Base-by-base conservation (phyloP, 495 filamentous ascomycete genomes). In the Jackrogersella minutella region DNA sequence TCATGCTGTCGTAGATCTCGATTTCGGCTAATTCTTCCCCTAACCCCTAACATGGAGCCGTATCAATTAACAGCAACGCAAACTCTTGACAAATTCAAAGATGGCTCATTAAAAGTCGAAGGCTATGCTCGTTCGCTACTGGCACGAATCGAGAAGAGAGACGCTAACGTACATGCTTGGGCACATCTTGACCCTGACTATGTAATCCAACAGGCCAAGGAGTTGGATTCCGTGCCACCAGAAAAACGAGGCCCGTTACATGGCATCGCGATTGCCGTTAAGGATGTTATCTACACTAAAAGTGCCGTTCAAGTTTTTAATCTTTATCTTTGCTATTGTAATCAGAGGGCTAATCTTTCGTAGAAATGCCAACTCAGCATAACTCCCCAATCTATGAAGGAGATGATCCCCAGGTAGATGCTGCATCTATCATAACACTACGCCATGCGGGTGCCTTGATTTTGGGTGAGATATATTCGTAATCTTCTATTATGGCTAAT, bases 261-360 rank as follows among this genome's bases (percentile, higher is more conserved):
- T 62, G 85, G 85, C 0, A 57, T 88, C 0, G 75, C 84, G 0
- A 66, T 88, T 40, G 85, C 77, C 2, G 73, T 88, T 3, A 87
- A 87, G 64, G 86, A 88, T 77, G 77, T 87, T 3, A 85, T 87
- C 21, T 73, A 81, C 33, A 88, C 86, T 0, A 86, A 82, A 77
- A 82, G 79, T 54, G 1, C 9, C 28, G 11, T 65, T 30, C 10
- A n/a, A 7, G 21, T 33, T 26, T 17, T 43, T 34, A 0, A 10
- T 22, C 8, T 8, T 51, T 2, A 1, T 31, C 16, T 19, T 17
- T 34, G 21, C 5, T 13, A 14, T 14, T 4, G 19, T 1, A 1
- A 44, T 49, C 22, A 46, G 21, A 16, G 28, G 28, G 14, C 61
- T 71, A 41, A 68, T 47, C 3, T 9, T 14, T n/a, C 37, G 8